phyloP scores from a whole-genome alignment of 2,329 filamentous ascomycete genomes.

The Metarhizium album region DNA sequence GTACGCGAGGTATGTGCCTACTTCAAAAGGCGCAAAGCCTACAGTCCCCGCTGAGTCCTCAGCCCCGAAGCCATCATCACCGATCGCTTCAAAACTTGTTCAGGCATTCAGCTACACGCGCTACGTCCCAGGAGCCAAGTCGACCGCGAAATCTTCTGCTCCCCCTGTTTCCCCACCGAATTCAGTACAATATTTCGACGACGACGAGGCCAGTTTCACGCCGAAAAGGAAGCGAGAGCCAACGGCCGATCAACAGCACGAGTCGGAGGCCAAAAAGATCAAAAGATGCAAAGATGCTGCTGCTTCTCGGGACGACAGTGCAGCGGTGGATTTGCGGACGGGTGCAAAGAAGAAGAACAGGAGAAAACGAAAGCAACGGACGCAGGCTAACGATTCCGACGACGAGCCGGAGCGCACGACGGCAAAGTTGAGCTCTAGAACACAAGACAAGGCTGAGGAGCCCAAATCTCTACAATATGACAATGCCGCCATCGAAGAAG shows the following conservation, averaged over 20 bases:
- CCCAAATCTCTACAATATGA: neutral
- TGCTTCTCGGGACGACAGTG: conserved; percentile 10
- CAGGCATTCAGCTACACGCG: conserved; percentile 26
- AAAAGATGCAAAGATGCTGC: conserved; percentile 11
- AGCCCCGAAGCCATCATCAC: conserved; percentile 5
- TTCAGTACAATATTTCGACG: conserved; percentile 18
- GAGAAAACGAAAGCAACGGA: conserved; percentile 25
- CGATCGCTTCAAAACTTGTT: conserved; percentile 2
- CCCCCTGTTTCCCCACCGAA: conserved; percentile 4
- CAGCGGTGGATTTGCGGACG: neutral
- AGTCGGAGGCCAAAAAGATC: conserved; percentile 24
- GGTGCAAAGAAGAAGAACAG: conserved; percentile 18
- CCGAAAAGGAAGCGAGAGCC: conserved; percentile 27
- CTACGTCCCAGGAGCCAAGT: conserved; percentile 27
- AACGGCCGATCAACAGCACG: conserved; percentile 17
- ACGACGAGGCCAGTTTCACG: conserved; percentile 17
- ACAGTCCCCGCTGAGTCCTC: conserved; percentile 4
- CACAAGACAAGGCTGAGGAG: neutral
- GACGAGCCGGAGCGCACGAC: conserved; percentile 8
- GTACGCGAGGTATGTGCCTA: conserved; percentile 34
- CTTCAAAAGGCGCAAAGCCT: conserved; percentile 15
- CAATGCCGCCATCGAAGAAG: neutral
- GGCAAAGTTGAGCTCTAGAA: conserved; percentile 1
- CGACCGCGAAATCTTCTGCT: conserved; percentile 3
- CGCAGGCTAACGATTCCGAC: conserved; percentile 14